Evolutionary conservation across 192 early-diverging fungal genomes (phyloP), one percentile per base, ranked within the genome.

Genomic region (Coemansia sp.): DNA sequence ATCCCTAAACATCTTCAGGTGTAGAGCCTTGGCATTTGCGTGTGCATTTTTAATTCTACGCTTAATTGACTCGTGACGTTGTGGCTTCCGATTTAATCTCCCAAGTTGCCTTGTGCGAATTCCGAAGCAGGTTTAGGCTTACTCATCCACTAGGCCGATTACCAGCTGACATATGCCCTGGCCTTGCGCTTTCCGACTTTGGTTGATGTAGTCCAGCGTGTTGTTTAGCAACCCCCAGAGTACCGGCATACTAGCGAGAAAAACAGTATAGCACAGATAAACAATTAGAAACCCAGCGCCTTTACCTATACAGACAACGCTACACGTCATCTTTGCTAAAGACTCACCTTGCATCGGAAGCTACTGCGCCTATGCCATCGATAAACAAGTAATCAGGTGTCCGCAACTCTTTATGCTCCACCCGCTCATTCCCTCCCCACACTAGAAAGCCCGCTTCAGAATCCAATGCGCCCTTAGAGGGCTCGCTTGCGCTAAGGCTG

Each of bases 171-270:
- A 79, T 8, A 31, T 2, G 21, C 33, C 21, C 28, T 55, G 13
- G 8, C 57, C 67, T 21, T 57, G 65, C 3, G 34, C 45, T 11
- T 28, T 60, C 36, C 65, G 68, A 31, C 34, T 23, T 21, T 63
- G 46, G 35, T 75, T 74, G 21, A 75, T 66, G 55, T 68, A 55
- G 28, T 80, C 72, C 34, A 80, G 9, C 3, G 73, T 69, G 50
- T 70, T 80, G 66, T 75, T 80, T 21, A 71, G 28, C n/a, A 80
- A 60, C 10, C 72, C 69, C 72, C 72, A 75, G 16, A 71, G 46
- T 43, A 63, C 61, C 36, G 66, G 57, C 72, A 71, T 74, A 33
- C 72, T 74, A 74, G 33, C 56, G 16, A 36, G 9, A 48, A 14
- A 5, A 39, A 24, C 14, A 14, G 20, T 24, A 51, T 7, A 10